Evolutionary conservation across 148 eudicot genomes (phyloP), one percentile per base, ranked within the genome.

Genomic region (Agrostemma githago): DNA sequence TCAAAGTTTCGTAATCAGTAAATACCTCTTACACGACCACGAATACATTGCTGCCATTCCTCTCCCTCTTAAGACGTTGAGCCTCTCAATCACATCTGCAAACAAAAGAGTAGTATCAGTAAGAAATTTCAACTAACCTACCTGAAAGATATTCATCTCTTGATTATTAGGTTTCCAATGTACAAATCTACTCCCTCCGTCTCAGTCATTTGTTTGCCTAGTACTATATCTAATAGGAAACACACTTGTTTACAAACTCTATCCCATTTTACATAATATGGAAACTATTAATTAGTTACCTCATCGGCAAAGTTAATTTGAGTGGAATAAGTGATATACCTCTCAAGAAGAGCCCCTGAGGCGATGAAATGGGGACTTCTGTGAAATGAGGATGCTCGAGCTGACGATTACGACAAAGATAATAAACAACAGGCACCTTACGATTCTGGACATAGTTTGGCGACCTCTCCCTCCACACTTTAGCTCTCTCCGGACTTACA

Each of bases 11-110:
- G 34, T 26, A 1, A 26, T 26, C 34, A 26, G 17, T 6, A 5
- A 68, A 84, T 74, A 94, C 98, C 98, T 94, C 86, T 94, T 94
- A 92, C 93, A 94, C 20, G 98, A 94, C 98, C 98, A 94, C 4
- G 98, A 91, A 68, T 94, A 94, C 86, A 81, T 77, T 8, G 97
- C 86, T 77, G 97, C 96, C 96, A 94, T 94, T 17, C 98, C 96
- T 72, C 90, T 85, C 61, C 98, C 98, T 85, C 98, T 81, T 73
- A 94, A 65, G 66, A 72, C 79, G 78, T 91, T 94, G 39, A 94
- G 89, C 92, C 83, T 89, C 60, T 90, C 88, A 44, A 89, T 89
- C 76, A 94, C 96, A 82, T 94, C 98, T 94, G 73, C 88, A 85
- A 73, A 69, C 17, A 64, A 60, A 39, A 48, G 73, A 39, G 54